Base-by-base conservation (phyloP, 352 stramenopile species). In the Phytophthora pistaciae region DNA sequence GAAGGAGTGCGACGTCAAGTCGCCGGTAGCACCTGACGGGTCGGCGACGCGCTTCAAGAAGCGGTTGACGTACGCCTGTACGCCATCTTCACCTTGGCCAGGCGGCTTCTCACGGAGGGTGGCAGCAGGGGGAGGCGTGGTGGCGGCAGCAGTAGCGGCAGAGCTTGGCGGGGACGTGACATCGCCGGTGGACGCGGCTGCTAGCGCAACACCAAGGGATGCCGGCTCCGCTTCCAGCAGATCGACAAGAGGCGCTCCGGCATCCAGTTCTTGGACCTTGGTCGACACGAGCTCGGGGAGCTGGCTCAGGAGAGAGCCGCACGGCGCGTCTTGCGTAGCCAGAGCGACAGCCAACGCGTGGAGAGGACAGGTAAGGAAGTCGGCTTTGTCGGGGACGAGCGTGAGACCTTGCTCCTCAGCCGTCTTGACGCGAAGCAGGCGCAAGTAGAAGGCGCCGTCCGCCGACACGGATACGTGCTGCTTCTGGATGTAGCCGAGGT, bases 401-500 rank as follows among this genome's bases (percentile, higher is more conserved):
- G 70, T 77, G 1, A 87, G 33, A 0, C 59, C 65, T 20, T 84
- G 61, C 40, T 79, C 68, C 31, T 83, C 58, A 0, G 66, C 63
- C 0, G 68, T 75, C 55, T 83, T 87, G 11, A 80, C n/a, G 0
- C 74, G 70, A 0, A 78, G 27, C 3, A 84, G 70, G 5, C 60
- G 65, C 1, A 83, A 21, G 55, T 77, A 82, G 46, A 82, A 60
- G 5, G 67, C 29, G 1, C 57, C 52, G 27, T 56, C 73, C 9
- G 38, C 44, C 27, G 70, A 64, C 21, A 77, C 56, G 10, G 68
- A 70, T 10, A 80, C 27, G 14, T 70, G 65, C n/a, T 72, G 61
- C 25, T 75, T 82, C 2, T 27, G 53, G 0, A 83, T 25, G 9
- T 77, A 55, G 5, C 63, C 36, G 0, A 78, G 31, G n/a, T 82